Percentiles rank a stretch among this genome's conserved stretches.
These are phyloP conservation scores for Paxillus ammoniavirescens DNA, from an alignment of 768 basidiomycete genomes.

Conservation along the genomic window DNA sequence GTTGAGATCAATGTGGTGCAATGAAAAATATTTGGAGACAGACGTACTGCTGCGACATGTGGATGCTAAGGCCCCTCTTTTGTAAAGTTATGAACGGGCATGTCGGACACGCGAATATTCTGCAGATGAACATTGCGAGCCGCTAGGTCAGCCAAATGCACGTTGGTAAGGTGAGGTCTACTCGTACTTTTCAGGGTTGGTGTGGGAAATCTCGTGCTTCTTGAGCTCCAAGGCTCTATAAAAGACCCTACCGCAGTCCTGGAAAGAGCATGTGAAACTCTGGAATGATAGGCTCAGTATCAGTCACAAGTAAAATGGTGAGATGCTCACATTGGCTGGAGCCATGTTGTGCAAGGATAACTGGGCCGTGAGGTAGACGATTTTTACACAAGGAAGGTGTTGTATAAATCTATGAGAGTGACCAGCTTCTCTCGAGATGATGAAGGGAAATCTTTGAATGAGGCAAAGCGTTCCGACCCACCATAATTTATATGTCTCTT, in stretches of 20 bases:
- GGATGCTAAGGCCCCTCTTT: constrained; percentile 23
- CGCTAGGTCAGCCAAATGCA: not conserved
- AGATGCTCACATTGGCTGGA: constrained; percentile 3
- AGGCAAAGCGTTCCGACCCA: not conserved
- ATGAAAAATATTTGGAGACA: too few relatives aligned
- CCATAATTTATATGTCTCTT: constrained; percentile 12
- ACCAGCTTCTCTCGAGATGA: constrained; percentile 15
- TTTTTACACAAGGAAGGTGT: not conserved
- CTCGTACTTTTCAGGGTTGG: constrained; percentile 10
- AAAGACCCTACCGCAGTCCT: constrained; percentile 14
- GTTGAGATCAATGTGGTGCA: not conserved
- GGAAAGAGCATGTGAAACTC: constrained; percentile 13
- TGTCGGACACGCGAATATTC: constrained; percentile 16
- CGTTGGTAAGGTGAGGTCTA: too few relatives aligned
- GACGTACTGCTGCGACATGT: constrained; percentile 19
- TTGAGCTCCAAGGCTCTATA: constrained; percentile 16
- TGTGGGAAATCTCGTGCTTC: constrained; percentile 21
- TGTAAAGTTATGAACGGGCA: constrained; percentile 17
- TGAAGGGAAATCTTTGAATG: not conserved
- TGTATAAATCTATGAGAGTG: constrained; percentile 12
- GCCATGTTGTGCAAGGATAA: constrained; percentile 7
- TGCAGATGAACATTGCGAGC: not conserved
- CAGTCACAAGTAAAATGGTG: not conserved
- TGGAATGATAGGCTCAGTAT: not conserved
- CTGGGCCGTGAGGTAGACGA: not conserved